phyloP scores from a whole-genome alignment of 345 rosid species.

The Salix viminalis region DNA sequence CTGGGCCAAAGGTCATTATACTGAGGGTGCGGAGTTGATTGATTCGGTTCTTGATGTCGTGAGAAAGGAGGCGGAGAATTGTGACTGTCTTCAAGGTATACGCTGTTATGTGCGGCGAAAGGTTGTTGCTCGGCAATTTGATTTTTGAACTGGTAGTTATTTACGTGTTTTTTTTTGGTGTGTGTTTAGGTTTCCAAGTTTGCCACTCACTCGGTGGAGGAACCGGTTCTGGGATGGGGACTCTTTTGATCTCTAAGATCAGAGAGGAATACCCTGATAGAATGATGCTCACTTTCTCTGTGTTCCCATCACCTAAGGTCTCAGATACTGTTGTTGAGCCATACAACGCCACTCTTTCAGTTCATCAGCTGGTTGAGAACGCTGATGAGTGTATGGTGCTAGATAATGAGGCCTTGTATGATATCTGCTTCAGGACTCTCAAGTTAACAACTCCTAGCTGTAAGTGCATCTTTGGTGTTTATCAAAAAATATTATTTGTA shows the following conservation, averaged over 20 bases:
- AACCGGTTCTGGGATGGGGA: constrained; percentile 31
- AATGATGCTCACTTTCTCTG: constrained; percentile 30
- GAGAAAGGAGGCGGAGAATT: constrained; percentile 28
- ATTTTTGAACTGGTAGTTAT: background rate
- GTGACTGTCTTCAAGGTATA: constrained; percentile 28
- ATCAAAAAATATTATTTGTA: too few species aligned
- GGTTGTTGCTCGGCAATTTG: background rate
- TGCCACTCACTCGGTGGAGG: constrained; percentile 31
- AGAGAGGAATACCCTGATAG: constrained; percentile 31
- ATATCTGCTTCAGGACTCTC: constrained; percentile 29
- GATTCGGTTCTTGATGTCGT: constrained; percentile 28
- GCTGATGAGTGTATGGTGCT: constrained; percentile 31
- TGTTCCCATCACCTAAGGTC: constrained; percentile 28
- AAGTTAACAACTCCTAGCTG: constrained; percentile 29
- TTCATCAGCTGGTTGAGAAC: constrained; percentile 27
- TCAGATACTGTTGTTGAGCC: constrained; percentile 30
- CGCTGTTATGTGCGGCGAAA: background rate
- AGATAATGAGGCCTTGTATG: constrained; percentile 27
- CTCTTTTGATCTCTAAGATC: constrained; percentile 25
- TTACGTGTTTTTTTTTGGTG: background rate
- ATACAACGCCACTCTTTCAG: constrained; percentile 26
- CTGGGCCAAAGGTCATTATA: constrained; percentile 29
- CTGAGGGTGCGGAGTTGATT: constrained; percentile 28
- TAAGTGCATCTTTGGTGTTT: constrained; percentile 1
- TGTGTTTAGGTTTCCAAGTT: constrained; percentile 20